These are phyloP conservation scores for Yamadazyma triangularis DNA, from an alignment of 1,139 yeast species.

Conservation along the genomic window DNA sequence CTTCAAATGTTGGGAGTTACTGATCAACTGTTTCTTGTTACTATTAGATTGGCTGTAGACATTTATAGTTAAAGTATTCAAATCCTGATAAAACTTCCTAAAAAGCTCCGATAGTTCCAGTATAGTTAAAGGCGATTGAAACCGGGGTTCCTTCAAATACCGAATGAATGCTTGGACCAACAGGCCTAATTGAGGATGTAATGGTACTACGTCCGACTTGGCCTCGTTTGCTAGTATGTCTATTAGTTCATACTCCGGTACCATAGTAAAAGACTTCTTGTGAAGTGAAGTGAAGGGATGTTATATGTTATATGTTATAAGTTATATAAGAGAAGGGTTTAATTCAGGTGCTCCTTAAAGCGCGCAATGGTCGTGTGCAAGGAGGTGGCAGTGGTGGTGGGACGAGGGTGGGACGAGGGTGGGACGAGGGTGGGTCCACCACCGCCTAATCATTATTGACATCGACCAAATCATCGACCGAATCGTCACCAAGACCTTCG, in stretches of 20 bases:
- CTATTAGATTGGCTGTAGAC: constrained; percentile 37
- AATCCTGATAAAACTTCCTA: constrained; percentile 32
- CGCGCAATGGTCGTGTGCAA: too few species aligned
- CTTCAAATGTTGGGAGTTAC: constrained; percentile 24
- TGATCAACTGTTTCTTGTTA: constrained; percentile 35
- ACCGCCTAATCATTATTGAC: too few species aligned
- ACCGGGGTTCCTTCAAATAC: constrained; percentile 42
- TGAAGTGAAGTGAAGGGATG: too few species aligned
- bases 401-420: too few species aligned
- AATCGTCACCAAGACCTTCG: too few species aligned
- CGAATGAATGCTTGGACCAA: constrained; percentile 24
- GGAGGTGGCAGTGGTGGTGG: too few species aligned
- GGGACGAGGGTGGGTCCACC: too few species aligned
- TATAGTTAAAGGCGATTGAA: constrained; percentile 37
- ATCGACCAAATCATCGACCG: too few species aligned
- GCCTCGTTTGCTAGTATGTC: constrained; percentile 5
- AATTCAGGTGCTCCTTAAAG: too few species aligned
- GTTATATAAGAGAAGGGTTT: too few species aligned
- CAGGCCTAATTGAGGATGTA: constrained; percentile 7
- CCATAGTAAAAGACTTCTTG: too few species aligned
- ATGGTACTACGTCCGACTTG: constrained; percentile 1
- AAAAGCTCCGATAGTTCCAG: constrained; percentile 32
- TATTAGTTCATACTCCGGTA: constrained; percentile 3
- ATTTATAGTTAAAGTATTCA: constrained; percentile 30
- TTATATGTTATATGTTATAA: too few species aligned